Base-by-base conservation (phyloP, 106 monocot genomes). In the Allium cepa region DNA sequence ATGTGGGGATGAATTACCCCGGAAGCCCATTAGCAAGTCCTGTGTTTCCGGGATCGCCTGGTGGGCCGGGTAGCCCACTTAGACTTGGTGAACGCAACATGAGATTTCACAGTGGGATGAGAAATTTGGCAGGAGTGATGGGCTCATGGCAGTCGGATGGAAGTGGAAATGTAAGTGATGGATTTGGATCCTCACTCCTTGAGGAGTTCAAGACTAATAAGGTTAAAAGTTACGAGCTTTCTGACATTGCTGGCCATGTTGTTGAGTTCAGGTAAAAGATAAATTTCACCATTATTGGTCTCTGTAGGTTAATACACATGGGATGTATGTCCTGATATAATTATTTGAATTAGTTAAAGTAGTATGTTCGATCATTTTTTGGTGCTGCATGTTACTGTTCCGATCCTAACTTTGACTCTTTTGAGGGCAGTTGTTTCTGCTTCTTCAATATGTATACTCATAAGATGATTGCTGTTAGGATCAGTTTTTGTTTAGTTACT, bases 141-240 rank as follows among this genome's bases (percentile, higher is more conserved):
- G 70, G 70, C 16, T 71, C 60, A 59, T 71, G 71, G 59, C 59
- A 71, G 18, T 13, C 71, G 8, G 71, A 60, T 60, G 22, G 11
- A 52, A 48, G 49, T 68, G 81, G 80, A 8, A 69, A 49, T 27
- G 72, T 87, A 8, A 80, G 87, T 68, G 87, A 78, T 17, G 64
- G 72, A 72, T 90, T 87, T 82, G 75, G 75, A 28, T 76, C 87
- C 26, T 81, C 99, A 4, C 89, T 99, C 17, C 68, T 99, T 49
- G 93, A 99, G 27, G 99, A 99, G 47, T 90, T 99, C 47, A 99
- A 99, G 79, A 82, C 79, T 73, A 99, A 93, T 64, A 99, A 99
- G 73, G 81, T 83, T 26, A 90, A 77, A 75, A 90, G 81, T 57
- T 93, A 81, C 69, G 99, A 99, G 56, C 87, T 99, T 26, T 85